These are phyloP conservation scores for Sugiyamaella castrensis DNA, from an alignment of 1,139 yeast species.

Conservation along the genomic window DNA sequence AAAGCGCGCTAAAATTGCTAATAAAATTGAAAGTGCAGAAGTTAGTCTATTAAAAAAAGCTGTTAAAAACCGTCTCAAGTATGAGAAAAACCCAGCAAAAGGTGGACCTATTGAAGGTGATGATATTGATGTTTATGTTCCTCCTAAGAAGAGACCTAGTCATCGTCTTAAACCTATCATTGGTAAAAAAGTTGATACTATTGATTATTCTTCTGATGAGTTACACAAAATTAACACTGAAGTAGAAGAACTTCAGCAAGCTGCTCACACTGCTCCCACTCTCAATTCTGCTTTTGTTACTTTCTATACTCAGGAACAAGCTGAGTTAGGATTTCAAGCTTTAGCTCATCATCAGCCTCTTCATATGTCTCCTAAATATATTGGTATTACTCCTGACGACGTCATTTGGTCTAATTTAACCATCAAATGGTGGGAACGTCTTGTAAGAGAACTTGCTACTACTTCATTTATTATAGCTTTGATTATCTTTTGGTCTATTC, in stretches of 20 bases:
- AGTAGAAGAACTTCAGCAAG: constrained; percentile 57
- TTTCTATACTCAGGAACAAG: constrained; percentile 81
- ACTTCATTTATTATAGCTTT: constrained; percentile 53
- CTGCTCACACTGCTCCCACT: constrained; percentile 43
- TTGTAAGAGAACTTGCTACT: constrained; percentile 58
- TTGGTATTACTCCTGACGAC: constrained; percentile 76
- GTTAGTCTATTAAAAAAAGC: constrained; percentile 58
- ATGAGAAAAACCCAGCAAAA: constrained; percentile 53
- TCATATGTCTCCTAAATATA: constrained; percentile 57
- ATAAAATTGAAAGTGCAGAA: constrained; percentile 67
- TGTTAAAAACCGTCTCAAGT: constrained; percentile 57
- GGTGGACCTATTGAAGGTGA: constrained; percentile 42
- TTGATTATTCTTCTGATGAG: constrained; percentile 64
- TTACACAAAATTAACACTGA: constrained; percentile 66
- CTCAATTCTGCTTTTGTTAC: constrained; percentile 73
- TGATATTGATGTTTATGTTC: constrained; percentile 63
- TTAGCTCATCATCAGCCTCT: constrained; percentile 62
- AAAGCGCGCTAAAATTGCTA: constrained; percentile 60
- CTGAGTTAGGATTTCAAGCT: constrained; percentile 86
- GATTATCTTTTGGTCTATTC: constrained; percentile 87
- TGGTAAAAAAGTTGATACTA: constrained; percentile 84
- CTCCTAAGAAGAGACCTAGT: constrained; percentile 73
- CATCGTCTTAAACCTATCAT: constrained; percentile 60
- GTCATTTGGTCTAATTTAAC: constrained; percentile 85
- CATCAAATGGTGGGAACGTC: constrained; percentile 79